Evolutionary conservation across 2,329 filamentous ascomycete genomes (phyloP), one percentile per base, ranked within the genome.

Genomic region (Penicillium sp.): DNA sequence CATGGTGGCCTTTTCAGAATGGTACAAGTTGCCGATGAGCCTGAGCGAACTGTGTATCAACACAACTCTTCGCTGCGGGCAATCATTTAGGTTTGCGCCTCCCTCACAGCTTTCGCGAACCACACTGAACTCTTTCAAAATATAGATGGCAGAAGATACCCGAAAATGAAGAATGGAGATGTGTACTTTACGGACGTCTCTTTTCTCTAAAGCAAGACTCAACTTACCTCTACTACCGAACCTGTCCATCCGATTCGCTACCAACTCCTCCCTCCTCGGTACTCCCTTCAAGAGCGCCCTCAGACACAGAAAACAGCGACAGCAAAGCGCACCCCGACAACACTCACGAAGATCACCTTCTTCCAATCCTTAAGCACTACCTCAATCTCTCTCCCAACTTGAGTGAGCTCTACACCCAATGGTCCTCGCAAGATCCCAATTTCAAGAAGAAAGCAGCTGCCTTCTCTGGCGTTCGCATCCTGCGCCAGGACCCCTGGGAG

Each of bases 401-500:
- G 5, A 81, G 83, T 13, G 74, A 82, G 0, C 79, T 97, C 13
- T 99, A 99, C 70, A 79, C 87, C 21, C 85, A 95, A 74, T 99
- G 95, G 95, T 92, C 92, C 1, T 77, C 81, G 0, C 84, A 87
- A 3, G 94, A 99, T 69, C 75, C 87, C 23, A 97, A 97, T 72
- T 99, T 99, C 75, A 88, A 87, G 65, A 89, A 87, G 68, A 91
- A 90, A 63, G 93, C 94, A 0, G 88, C 90, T 0, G 87, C 88
- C 52, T 99, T 99, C 71, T 88, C 88, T 0, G 94, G 95, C 11
- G 89, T 99, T 52, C 87, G 94, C 19, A 97, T 99, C 61, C 78
- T 99, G 40, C 90, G 88, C 65, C 94, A 99, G 76, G 92, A 97
- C 78, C 87, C 93, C 1, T 99, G 95, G 94, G 94, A 99, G 74